These are phyloP conservation scores for Umbelopsis sp. DNA, from an alignment of 192 early-diverging fungal genomes.

Conservation along the genomic window DNA sequence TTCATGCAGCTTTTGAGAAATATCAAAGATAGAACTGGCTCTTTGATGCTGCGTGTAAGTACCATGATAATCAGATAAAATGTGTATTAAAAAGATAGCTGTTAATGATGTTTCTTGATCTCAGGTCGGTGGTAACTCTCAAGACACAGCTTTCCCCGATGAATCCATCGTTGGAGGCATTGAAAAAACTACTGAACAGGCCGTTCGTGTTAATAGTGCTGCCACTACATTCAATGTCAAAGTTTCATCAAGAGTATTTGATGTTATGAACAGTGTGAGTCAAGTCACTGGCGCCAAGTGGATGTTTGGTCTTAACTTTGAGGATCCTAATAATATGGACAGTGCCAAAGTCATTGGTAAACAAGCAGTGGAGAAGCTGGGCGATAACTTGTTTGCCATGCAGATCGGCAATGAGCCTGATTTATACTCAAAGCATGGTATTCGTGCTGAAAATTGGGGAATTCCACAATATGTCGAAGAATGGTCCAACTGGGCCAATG, in stretches of 20 bases:
- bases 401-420: slow-evolving; percentile 23
- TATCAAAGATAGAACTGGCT: slow-evolving; percentile 8
- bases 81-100: neutral
- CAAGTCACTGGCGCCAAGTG: slow-evolving; percentile 6
- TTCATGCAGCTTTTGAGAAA: slow-evolving; percentile 17
- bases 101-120: neutral
- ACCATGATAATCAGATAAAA: neutral
- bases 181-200: neutral
- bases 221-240: slow-evolving; percentile 13
- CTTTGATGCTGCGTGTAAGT: slow-evolving; percentile 10
- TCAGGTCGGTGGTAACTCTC: slow-evolving; percentile 20
- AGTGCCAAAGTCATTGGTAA: neutral
- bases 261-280: slow-evolving; percentile 3
- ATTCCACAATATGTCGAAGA: slow-evolving; percentile 12
- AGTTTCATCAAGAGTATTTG: neutral
- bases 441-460: neutral
- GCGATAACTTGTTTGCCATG: slow-evolving; percentile 10
- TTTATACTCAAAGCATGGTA: slow-evolving; percentile 12
- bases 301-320: slow-evolving; percentile 25
- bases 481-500: slow-evolving; percentile 12
- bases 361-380: neutral
- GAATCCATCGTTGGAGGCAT: neutral
- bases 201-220: neutral
- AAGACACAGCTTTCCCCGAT: slow-evolving; percentile 22
- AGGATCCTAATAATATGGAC: slow-evolving; percentile 3